Conservation (phyloP, 768 basidiomycete species). For the Clathrus columnatus region DNA sequence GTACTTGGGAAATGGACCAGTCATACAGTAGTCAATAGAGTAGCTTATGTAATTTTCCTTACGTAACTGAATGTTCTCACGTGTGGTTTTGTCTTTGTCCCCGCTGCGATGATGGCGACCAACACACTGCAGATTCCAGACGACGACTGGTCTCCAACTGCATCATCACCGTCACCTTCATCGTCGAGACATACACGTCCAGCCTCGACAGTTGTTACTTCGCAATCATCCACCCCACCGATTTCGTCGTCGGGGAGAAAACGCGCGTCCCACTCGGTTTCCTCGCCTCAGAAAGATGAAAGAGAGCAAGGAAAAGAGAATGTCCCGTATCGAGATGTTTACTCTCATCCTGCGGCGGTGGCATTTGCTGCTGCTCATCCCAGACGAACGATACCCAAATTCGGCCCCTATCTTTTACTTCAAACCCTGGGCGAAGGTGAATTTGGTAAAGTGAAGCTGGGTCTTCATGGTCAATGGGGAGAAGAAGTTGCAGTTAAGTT, state of each 20-base stretch:
- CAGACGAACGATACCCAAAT: slow-evolving; percentile 79
- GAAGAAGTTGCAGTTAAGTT: slow-evolving; percentile 99
- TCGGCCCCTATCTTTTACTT: slow-evolving; percentile 90
- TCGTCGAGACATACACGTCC: slow-evolving; percentile 18
- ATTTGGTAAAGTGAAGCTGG: slow-evolving; percentile 98
- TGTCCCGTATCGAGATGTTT: slow-evolving; percentile 59
- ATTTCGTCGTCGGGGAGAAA: slow-evolving; percentile 39
- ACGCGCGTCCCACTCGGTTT: slow-evolving; percentile 66
- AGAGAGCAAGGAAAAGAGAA: slow-evolving; percentile 23
- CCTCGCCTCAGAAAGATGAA: slow-evolving; percentile 32
- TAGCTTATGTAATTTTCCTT: background rate
- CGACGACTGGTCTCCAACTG: slow-evolving; percentile 7
- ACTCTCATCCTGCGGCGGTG: slow-evolving; percentile 75
- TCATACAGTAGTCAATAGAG: background rate
- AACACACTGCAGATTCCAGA: slow-evolving; percentile 6
- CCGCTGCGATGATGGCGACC: background rate
- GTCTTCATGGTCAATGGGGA: slow-evolving; percentile 85
- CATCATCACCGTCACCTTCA: slow-evolving; percentile 2
- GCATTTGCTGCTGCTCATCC: slow-evolving; percentile 81
- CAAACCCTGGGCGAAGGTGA: slow-evolving; percentile 98
- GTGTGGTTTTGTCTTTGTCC: background rate
- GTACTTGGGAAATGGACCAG: background rate
- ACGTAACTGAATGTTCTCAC: background rate
- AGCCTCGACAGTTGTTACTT: slow-evolving; percentile 26
- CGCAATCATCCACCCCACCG: slow-evolving; percentile 20